A percentile compares a stretch with the other conserved stretches of the same genome.
Conservation (phyloP, 208 protist genomes). For the Trypanosoma lewisi region DNA sequence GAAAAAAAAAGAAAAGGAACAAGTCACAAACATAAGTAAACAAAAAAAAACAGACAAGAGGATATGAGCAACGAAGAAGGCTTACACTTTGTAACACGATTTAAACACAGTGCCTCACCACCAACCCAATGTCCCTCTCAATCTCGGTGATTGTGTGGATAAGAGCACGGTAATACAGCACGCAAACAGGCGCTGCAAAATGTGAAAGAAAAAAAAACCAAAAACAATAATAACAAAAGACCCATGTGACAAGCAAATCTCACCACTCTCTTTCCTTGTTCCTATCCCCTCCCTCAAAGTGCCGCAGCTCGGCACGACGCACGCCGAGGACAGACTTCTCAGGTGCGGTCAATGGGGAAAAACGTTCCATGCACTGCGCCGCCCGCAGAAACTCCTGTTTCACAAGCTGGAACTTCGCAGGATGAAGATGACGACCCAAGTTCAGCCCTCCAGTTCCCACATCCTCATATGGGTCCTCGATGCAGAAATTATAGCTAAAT, state of each 20-base stretch:
- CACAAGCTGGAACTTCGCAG: slow-evolving; percentile 85
- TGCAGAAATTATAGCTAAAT: slow-evolving; percentile 79
- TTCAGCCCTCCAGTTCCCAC: slow-evolving; percentile 82
- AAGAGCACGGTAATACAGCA: background rate
- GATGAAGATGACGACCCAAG: slow-evolving; percentile 82
- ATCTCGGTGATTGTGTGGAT: background rate
- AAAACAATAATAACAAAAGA: background rate
- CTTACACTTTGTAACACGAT: no score
- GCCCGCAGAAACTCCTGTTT: slow-evolving; percentile 86
- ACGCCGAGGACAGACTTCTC: slow-evolving; percentile 85
- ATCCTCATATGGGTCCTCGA: slow-evolving; percentile 90
- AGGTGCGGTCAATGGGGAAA: slow-evolving; percentile 57
- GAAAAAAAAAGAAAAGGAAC: background rate
- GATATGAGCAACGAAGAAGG: no score
- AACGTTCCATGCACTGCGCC: slow-evolving; percentile 82
- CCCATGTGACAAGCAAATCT: background rate
- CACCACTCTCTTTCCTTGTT: slow-evolving; percentile 19
- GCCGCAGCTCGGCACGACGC: slow-evolving; percentile 52
- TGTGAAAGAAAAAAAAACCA: background rate
- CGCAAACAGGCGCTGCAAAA: background rate
- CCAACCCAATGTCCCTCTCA: no score
- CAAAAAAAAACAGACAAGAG: background rate
- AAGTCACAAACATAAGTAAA: background rate
- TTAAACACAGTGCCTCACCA: no score
- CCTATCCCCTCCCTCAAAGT: slow-evolving; percentile 26